These are phyloP conservation scores for Teratosphaeria epicoccoides DNA, from an alignment of 2,329 filamentous ascomycete species.

Conservation along the genomic window DNA sequence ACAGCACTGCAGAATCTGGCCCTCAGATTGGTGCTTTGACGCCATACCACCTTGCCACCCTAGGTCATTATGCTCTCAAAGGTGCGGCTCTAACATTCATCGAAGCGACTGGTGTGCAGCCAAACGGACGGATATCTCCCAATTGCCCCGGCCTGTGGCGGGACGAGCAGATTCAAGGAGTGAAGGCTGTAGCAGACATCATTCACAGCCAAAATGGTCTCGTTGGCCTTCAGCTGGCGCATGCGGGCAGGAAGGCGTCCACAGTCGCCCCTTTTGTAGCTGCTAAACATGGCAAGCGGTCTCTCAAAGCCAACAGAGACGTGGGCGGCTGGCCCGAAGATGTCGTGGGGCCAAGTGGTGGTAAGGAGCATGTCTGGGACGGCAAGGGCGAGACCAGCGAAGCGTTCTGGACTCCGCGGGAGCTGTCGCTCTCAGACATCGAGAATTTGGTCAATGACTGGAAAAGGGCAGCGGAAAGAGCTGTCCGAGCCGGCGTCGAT, in stretches of 20 bases:
- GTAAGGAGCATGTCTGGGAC: constrained; percentile 32
- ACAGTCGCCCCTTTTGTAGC: constrained; percentile 52
- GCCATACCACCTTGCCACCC: constrained; percentile 71
- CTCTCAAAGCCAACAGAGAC: constrained; percentile 41
- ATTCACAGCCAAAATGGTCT: constrained; percentile 66
- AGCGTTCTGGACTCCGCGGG: constrained; percentile 28
- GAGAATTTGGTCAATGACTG: constrained; percentile 52
- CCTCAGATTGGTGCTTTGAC: constrained; percentile 53
- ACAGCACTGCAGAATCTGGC: constrained; percentile 47
- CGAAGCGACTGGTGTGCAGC: constrained; percentile 67
- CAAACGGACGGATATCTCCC: constrained; percentile 73
- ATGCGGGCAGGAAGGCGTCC: constrained; percentile 58
- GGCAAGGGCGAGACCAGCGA: constrained; percentile 21
- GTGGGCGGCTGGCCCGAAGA: constrained; percentile 44
- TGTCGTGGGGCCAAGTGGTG: constrained; percentile 44
- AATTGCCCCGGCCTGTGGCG: constrained; percentile 72
- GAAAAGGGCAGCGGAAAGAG: constrained; percentile 47
- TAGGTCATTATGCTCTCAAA: constrained; percentile 65
- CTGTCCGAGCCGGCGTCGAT: constrained; percentile 56
- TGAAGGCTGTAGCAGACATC: constrained; percentile 63
- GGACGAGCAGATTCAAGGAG: constrained; percentile 65
- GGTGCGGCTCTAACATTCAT: constrained; percentile 64
- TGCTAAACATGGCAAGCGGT: constrained; percentile 26
- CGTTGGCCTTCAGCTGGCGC: constrained; percentile 67
- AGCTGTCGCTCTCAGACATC: constrained; percentile 57